Evolutionary conservation across 176 grass and related monocot genomes (phyloP), one percentile per base, ranked within the genome.

Genomic region (Metroxylon sagu): DNA sequence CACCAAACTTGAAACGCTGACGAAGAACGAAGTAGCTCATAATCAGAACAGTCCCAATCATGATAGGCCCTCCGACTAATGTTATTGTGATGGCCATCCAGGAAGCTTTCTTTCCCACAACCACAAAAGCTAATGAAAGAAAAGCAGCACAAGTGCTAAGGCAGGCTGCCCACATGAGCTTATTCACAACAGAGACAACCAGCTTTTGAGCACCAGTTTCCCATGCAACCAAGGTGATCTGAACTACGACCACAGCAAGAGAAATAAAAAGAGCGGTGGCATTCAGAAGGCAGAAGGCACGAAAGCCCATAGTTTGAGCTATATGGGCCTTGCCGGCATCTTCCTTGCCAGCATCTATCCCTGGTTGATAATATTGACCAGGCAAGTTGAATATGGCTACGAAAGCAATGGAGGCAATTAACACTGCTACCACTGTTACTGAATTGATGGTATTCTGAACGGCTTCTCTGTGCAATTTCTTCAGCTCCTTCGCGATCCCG

Each of bases 391-490:
- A 98, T 80, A 98, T 98, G 27, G 80, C 70, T 62, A 92, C 76
- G 50, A 98, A 98, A 18, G 93, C 93, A 66, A 98, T 92, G 62
- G 93, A 92, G n/a, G 87, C 93, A 26, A 98, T 88, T 49, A 98
- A 69, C 60, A 76, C 89, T 50, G 93, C 93, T 29, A 98, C 93
- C 76, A 98, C 0, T 18, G 87, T 98, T 43, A 98, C 93, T 3
- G 93, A 98, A 50, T 98, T 98, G 60, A 92, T 89, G 16, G 93
- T 98, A 83, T 89, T 92, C 85, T 92, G 93, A 69, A 98, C 82
- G 35, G 93, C 93, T 71, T 98, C 93, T 39, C 84, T 63, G 27
- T 98, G 93, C 3, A 98, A 76, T 76, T 98, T 98, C 59, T 68
- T 83, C 31, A 98, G 65, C 57, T 98, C 93, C 73, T 98, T 92